phyloP scores from a whole-genome alignment of 768 basidiomycete species.

The Kwoniella botswanensis region DNA sequence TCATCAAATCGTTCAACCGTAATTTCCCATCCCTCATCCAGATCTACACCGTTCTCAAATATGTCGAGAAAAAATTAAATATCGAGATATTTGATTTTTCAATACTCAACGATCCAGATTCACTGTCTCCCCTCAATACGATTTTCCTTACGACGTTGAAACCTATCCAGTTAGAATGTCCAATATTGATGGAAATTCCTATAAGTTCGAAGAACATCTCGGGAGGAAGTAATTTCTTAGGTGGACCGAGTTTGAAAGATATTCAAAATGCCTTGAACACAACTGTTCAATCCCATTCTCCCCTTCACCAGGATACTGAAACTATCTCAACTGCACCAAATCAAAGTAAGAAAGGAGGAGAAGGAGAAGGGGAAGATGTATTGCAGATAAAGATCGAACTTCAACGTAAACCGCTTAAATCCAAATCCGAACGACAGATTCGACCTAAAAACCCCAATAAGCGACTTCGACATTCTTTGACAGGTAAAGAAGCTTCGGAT shows the following conservation, averaged over 20 bases:
- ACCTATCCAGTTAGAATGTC: slow-evolving; percentile 24
- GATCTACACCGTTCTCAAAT: slow-evolving; percentile 39
- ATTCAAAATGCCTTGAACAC: slow-evolving; percentile 20
- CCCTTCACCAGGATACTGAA: no score
- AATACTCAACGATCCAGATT: slow-evolving; percentile 29
- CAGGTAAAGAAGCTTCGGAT: slow-evolving; percentile 35
- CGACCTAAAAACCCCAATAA: background rate
- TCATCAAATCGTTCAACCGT: slow-evolving; percentile 16
- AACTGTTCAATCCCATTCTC: background rate
- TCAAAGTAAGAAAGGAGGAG: background rate
- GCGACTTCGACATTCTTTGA: slow-evolving; percentile 15
- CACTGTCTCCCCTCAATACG: background rate
- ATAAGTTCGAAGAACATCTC: slow-evolving; percentile 2
- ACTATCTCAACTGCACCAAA: background rate
- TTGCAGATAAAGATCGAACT: slow-evolving; percentile 18
- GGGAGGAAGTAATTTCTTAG: slow-evolving; percentile 20
- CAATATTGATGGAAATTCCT: slow-evolving; percentile 37
- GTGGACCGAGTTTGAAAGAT: slow-evolving; percentile 35
- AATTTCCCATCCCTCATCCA: slow-evolving; percentile 32
- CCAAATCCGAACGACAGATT: background rate
- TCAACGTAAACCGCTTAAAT: background rate
- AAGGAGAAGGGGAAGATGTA: background rate
- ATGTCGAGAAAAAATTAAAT: slow-evolving; percentile 38
- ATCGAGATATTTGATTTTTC: slow-evolving; percentile 28
- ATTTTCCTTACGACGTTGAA: slow-evolving; percentile 34